Base-by-base conservation (phyloP, 805 yeast genomes). In the Barnettozyma sucrosica region DNA sequence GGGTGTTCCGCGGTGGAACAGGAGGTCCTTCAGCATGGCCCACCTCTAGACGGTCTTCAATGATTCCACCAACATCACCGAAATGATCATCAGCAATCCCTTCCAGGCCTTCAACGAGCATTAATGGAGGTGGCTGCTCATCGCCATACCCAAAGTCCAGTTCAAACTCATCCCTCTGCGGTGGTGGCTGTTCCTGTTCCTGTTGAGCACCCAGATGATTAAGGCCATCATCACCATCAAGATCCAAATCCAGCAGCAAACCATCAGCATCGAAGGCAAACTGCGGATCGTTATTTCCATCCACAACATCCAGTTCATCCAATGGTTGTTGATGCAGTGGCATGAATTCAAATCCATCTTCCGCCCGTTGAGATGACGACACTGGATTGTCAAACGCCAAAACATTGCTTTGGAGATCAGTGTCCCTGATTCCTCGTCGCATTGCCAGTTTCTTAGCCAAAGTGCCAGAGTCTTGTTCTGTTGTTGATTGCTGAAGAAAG, bases 241-340 rank as follows among this genome's bases (percentile, higher is more conserved):
- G 21, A 9, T 41, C 48, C 11, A 59, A 24, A 19, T 51, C 57
- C 7, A 58, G 37, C 28, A 60, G 44, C 45, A 57, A 43, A 4
- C 64, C 64, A 38, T 58, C 54, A n/a, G 55, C 63, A 44, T 56
- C 56, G 39, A 59, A 59, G 0, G 58, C 61, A 50, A 61, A 59
- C 32, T 55, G 54, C 2, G 59, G 59, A 20, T 51, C 56, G 5
- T 39, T 20, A 10, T 34, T 38, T 4, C 25, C 32, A 16, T 25
- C 25, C 11, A 25, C 13, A 14, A 39, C 21, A 30, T 48, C 55
- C 19, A 55, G 36, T 3, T 54, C 61, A 37, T 51, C 53, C 37
- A 9, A 28, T 20, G 5, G 18, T 24, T 11, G 32, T 7, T 28
- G 32, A 28, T 28, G 32, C 32, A 28, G 5, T 11, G 13, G 7